Percentiles rank a stretch among this genome's conserved stretches.
phyloP scores from a whole-genome alignment of 2,329 filamentous ascomycete genomes.

The Xylaria hypoxylon region DNA sequence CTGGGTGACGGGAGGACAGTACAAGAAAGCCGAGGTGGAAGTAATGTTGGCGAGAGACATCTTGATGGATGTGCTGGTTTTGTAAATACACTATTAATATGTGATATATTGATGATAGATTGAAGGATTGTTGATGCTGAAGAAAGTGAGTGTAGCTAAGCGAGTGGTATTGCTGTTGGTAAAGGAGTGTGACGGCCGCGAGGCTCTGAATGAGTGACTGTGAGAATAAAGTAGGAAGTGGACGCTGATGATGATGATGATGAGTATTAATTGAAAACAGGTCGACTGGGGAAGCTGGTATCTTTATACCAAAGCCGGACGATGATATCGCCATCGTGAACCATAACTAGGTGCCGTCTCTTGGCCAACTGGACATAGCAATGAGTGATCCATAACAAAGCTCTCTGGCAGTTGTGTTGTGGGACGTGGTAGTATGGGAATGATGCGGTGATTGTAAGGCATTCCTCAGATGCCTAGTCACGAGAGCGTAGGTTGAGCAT shows the following conservation, averaged over 20 bases:
- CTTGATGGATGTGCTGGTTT: constrained; percentile 34
- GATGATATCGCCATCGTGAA: constrained; percentile 46
- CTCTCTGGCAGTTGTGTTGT: constrained; percentile 6
- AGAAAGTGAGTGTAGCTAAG: constrained; percentile 34
- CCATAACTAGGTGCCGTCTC: constrained; percentile 35
- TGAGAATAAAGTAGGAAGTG: constrained; percentile 36
- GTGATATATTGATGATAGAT: too few species aligned
- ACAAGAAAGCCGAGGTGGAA: constrained; percentile 49
- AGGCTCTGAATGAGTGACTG: constrained; percentile 47
- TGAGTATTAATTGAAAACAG: constrained; percentile 27
- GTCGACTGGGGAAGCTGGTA: constrained; percentile 29
- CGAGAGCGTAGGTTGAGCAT: not conserved
- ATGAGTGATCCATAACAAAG: constrained; percentile 38
- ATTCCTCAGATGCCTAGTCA: constrained; percentile 45
- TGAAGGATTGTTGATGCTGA: constrained; percentile 1
- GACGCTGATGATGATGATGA: constrained; percentile 39
- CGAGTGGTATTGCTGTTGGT: constrained; percentile 24
- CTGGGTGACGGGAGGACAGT: constrained; percentile 47
- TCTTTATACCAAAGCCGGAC: constrained; percentile 49
- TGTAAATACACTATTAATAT: constrained; percentile 23
- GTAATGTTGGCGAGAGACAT: constrained; percentile 48
- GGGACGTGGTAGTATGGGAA: constrained; percentile 40
- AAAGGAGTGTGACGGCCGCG: constrained; percentile 43
- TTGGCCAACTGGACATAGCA: constrained; percentile 32
- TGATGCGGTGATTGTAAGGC: constrained; percentile 46